Conservation (phyloP, 441 rosid species). For the Lepidium campestre region DNA sequence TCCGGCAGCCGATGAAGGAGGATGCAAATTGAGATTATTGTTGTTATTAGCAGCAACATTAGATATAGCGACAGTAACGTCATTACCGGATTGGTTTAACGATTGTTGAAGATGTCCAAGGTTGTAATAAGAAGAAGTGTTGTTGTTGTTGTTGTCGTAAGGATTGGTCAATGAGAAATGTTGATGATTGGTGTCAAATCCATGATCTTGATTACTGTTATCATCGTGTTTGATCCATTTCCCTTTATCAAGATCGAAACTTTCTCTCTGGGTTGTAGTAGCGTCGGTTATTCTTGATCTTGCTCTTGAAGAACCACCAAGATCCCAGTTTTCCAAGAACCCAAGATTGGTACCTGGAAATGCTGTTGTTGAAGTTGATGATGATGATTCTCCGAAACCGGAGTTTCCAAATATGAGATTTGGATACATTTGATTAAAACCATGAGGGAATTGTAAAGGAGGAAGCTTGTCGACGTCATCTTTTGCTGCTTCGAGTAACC, state of each 20-base stretch:
- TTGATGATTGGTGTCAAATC: slow-evolving; percentile 20
- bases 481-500: slow-evolving; percentile 76
- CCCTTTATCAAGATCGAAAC: slow-evolving; percentile 43
- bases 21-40: slow-evolving; percentile 26
- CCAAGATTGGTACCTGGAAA: slow-evolving; percentile 25
- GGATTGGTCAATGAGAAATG: slow-evolving; percentile 36
- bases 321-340: slow-evolving; percentile 36
- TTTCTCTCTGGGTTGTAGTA: slow-evolving; percentile 31
- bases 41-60: slow-evolving; percentile 26
- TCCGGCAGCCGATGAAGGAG: slow-evolving; percentile 27
- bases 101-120: slow-evolving; percentile 70
- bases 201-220: slow-evolving; percentile 34
- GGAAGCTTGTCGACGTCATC: slow-evolving; percentile 84
- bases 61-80: slow-evolving; percentile 43
- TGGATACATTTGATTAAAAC: slow-evolving; percentile 42
- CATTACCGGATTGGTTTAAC: slow-evolving; percentile 57
- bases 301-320: slow-evolving; percentile 39
- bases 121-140: slow-evolving; percentile 42
- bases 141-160: slow-evolving; percentile 38
- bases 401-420: slow-evolving; percentile 21
- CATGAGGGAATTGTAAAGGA: slow-evolving; percentile 70
- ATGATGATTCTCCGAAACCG: slow-evolving; percentile 19
- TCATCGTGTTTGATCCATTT: slow-evolving; percentile 49
- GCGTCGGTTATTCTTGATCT: slow-evolving; percentile 26
- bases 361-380: slow-evolving; percentile 3